phyloP scores from a whole-genome alignment of 1,284 basidiomycete genomes.

The Porodaedalea pini region DNA sequence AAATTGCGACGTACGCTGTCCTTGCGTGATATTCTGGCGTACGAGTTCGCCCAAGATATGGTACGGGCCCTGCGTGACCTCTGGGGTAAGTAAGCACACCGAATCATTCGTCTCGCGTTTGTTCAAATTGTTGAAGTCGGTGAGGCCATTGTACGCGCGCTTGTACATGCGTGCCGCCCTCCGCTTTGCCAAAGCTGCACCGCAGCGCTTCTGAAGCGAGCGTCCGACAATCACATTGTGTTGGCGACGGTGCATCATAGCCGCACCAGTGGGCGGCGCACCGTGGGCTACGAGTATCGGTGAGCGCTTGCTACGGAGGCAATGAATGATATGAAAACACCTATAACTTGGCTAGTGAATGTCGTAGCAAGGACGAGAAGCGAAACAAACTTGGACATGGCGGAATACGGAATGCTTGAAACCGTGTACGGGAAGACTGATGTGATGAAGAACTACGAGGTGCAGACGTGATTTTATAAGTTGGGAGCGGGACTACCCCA shows the following conservation, averaged over 20 bases:
- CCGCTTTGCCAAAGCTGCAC: not conserved
- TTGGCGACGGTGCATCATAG: not conserved
- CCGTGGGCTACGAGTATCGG: conserved; percentile 1
- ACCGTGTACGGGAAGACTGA: too few relatives aligned
- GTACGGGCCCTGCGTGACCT: conserved; percentile 17
- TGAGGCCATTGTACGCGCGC: not conserved
- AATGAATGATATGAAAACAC: too few relatives aligned
- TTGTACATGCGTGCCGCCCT: conserved; percentile 3
- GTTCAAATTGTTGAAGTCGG: not conserved
- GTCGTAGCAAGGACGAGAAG: too few relatives aligned
- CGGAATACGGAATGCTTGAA: too few relatives aligned
- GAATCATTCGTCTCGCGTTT: conserved; percentile 2
- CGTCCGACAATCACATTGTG: conserved; percentile 1
- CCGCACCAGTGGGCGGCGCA: conserved; percentile 1
- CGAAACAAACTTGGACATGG: too few relatives aligned
- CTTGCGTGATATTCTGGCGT: conserved; percentile 14
- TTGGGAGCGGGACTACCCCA: too few relatives aligned
- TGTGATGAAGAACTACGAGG: too few relatives aligned
- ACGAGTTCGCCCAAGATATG: conserved; percentile 15
- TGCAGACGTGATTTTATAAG: too few relatives aligned
- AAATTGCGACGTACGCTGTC: not conserved
- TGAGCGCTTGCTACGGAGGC: too few relatives aligned
- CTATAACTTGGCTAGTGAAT: too few relatives aligned
- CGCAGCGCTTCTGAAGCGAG: conserved; percentile 12
- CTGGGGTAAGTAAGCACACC: conserved; percentile 14